phyloP scores from a whole-genome alignment of 306 rosid species.

The Cercis canadensis region DNA sequence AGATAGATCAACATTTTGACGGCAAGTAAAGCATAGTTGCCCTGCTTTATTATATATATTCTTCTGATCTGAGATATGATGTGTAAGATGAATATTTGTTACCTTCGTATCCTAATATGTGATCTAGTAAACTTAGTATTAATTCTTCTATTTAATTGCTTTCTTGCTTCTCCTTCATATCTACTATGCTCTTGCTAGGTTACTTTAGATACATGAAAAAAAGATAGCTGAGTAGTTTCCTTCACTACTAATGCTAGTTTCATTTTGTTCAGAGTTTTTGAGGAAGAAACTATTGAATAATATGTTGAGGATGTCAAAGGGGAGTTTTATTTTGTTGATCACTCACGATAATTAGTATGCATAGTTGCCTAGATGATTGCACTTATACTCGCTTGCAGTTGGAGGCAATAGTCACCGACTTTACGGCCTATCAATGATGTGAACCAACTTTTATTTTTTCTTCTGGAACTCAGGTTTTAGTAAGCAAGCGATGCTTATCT shows the following conservation, averaged over 20 bases:
- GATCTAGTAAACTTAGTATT: neutral
- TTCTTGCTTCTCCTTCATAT: conserved; percentile 8
- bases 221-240: conserved; percentile 6
- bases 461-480: conserved; percentile 25
- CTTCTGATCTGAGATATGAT: neutral
- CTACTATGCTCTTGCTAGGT: conserved; percentile 12
- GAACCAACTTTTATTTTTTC: conserved; percentile 24
- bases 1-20: conserved; percentile 15
- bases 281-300: conserved; percentile 1
- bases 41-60: neutral
- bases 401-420: conserved; percentile 1
- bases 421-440: neutral
- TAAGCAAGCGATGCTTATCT: conserved; percentile 14
- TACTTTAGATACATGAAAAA: conserved; percentile 11
- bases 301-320: conserved; percentile 23
- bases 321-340: conserved; percentile 24
- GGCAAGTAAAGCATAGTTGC: conserved; percentile 16
- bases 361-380: conserved; percentile 1
- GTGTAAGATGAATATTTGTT: neutral
- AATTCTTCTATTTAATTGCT: conserved; percentile 9
- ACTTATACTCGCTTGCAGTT: conserved; percentile 15
- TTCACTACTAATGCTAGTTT: conserved; percentile 6
- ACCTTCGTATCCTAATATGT: neutral
- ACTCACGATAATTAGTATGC: neutral
- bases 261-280: neutral